Conservation (phyloP, 1,139 yeast species). For the Magnusiomyces tetraspermus region DNA sequence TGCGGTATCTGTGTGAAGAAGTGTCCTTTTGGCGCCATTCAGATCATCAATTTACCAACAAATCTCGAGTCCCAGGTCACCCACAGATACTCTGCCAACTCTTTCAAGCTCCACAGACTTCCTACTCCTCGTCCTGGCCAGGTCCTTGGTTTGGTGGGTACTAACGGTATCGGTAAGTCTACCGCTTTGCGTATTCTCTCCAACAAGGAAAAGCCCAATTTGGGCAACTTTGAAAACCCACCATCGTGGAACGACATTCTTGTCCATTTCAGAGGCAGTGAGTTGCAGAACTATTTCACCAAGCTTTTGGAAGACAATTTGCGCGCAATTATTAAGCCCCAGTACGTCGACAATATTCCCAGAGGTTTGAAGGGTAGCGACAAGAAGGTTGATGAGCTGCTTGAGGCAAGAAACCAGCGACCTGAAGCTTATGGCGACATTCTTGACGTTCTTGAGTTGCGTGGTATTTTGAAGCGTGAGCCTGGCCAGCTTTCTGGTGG, state of each 20-base stretch:
- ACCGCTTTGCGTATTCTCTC: constrained; percentile 96
- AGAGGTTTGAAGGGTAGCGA: constrained; percentile 88
- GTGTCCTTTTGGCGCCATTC: constrained; percentile 96
- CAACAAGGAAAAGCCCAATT: constrained; percentile 96
- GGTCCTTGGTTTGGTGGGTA: constrained; percentile 93
- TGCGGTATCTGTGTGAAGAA: constrained; percentile 99
- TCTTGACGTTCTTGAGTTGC: constrained; percentile 61
- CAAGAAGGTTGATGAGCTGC: constrained; percentile 75
- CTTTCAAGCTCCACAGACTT: constrained; percentile 90
- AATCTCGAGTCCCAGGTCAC: constrained; percentile 87
- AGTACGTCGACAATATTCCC: constrained; percentile 94
- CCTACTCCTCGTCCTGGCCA: constrained; percentile 99
- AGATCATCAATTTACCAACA: constrained; percentile 90
- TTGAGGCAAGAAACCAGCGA: constrained; percentile 67
- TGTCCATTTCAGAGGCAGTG: constrained; percentile 89
- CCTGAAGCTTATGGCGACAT: constrained; percentile 52
- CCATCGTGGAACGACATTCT: constrained; percentile 96
- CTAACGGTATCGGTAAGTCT: constrained; percentile 98
- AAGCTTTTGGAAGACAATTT: constrained; percentile 88
- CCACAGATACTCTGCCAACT: constrained; percentile 94
- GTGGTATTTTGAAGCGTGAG: constrained; percentile 70
- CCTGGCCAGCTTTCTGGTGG: constrained; percentile 91
- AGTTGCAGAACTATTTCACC: constrained; percentile 90
- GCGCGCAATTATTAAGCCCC: constrained; percentile 94
- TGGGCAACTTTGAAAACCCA: constrained; percentile 88